These are phyloP conservation scores for Panicum virgatum DNA, from an alignment of 202 grass and related monocot genomes.

Conservation along the genomic window DNA sequence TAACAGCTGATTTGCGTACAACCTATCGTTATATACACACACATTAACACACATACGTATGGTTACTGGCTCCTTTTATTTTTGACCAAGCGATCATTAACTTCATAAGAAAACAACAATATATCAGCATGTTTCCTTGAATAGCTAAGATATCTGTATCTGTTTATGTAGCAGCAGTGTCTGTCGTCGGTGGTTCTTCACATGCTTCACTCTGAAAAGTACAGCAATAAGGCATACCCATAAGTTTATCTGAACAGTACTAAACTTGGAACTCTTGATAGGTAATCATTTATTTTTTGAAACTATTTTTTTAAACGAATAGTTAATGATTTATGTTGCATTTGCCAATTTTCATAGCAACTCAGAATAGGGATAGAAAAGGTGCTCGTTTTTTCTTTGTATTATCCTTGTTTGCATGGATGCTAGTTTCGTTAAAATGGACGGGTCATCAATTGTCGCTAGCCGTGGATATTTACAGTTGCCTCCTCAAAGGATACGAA, in stretches of 20 bases:
- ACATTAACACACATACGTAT: not conserved
- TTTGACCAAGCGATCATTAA: conserved; percentile 16
- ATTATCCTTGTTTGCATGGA: not conserved
- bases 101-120: not conserved
- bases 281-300: not conserved
- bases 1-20: conserved; percentile 13
- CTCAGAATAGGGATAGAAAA: not conserved
- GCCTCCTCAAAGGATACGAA: not conserved
- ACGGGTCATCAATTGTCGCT: not conserved
- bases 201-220: conserved; percentile 36
- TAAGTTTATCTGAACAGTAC: not conserved
- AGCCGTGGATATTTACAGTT: conserved; percentile 3
- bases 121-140: conserved; percentile 31
- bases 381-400: not conserved
- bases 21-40: conserved; percentile 6
- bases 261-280: not conserved
- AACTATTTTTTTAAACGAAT: too few species aligned
- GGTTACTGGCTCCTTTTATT: conserved; percentile 35
- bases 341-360: conserved; percentile 26
- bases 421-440: conserved; percentile 15
- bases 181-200: conserved; percentile 16
- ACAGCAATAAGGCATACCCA: not conserved
- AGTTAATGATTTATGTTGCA: not conserved
- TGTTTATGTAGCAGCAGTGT: conserved; percentile 19
- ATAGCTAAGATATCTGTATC: conserved; percentile 1